phyloP scores from a whole-genome alignment of 75 land plant species.

The Sequoia sempervirens region DNA sequence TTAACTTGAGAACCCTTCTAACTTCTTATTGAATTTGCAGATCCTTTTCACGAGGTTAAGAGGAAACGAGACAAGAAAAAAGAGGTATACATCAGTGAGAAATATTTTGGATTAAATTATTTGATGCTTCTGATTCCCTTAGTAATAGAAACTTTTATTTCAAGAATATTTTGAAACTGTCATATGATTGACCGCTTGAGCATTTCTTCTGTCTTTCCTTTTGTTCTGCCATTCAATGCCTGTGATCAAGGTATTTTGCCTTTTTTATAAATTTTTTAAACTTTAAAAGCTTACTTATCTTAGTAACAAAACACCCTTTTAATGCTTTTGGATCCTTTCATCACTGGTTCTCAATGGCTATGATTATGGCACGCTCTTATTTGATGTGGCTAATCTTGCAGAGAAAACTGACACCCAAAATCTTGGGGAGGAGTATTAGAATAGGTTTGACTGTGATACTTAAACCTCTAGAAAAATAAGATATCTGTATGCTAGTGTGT shows the following conservation, averaged over 20 bases:
- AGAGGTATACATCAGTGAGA: constrained; percentile 49
- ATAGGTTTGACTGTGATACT: not conserved
- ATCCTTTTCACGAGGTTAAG: constrained; percentile 86
- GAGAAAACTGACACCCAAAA: not conserved
- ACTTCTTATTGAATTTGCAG: constrained; percentile 34
- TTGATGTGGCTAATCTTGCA: not conserved
- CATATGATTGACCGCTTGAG: not conserved
- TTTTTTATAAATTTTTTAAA: not conserved
- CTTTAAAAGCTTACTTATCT: no score
- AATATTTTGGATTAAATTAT: not conserved
- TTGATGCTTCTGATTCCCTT: not conserved
- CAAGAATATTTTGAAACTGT: not conserved
- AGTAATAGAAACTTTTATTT: not conserved
- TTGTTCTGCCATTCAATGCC: not conserved
- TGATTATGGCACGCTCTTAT: not conserved
- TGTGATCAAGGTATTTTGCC: not conserved
- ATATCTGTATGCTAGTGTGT: not conserved
- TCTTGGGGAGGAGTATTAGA: not conserved
- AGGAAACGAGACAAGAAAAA: constrained; percentile 76
- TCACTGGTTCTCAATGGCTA: not conserved
- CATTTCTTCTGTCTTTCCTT: not conserved
- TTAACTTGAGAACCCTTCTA: not conserved
- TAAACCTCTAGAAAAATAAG: not conserved
- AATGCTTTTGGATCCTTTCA: not conserved
- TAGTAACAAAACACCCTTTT: no score